Evolutionary conservation across 2,329 filamentous ascomycete genomes (phyloP).

Genomic region (Botrytis cinerea): DNA sequence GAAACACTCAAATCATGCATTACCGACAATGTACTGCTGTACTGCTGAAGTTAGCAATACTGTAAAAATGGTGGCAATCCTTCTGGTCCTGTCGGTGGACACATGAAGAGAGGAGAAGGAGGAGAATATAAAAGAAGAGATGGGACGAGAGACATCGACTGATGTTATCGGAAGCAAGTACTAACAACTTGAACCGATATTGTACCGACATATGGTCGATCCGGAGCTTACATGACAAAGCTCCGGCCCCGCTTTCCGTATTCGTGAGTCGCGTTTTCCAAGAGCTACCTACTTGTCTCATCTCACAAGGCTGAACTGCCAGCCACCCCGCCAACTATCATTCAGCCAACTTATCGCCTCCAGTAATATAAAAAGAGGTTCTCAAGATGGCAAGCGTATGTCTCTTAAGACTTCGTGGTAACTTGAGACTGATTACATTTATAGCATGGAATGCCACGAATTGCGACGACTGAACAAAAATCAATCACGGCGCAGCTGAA

Average conservation of each 20-base stretch:
- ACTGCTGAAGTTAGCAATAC: slow-evolving; percentile 32
- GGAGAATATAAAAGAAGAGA: slow-evolving; percentile 15
- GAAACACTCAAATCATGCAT: slow-evolving; percentile 13
- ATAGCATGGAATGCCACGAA: slow-evolving; percentile 83
- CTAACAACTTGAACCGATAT: neutral
- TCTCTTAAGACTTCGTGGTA: slow-evolving; percentile 3
- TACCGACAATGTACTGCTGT: neutral
- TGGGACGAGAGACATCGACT: neutral
- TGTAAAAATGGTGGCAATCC: slow-evolving; percentile 28
- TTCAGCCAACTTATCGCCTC: neutral
- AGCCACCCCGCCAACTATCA: neutral
- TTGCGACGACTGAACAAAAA: slow-evolving; percentile 56
- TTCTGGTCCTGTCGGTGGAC: slow-evolving; percentile 25
- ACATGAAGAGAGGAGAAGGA: slow-evolving; percentile 23
- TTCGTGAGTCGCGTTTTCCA: slow-evolving; percentile 27
- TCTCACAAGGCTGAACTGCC: slow-evolving; percentile 9
- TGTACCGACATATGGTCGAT: neutral
- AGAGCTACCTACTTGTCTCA: neutral
- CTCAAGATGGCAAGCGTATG: slow-evolving; percentile 45
- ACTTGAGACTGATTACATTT: slow-evolving; percentile 36
- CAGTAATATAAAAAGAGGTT: neutral
- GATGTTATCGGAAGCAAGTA: slow-evolving; percentile 9
- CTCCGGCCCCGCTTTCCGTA: slow-evolving; percentile 25
- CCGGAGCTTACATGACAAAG: slow-evolving; percentile 27
- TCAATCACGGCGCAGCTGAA: slow-evolving; percentile 70